These are phyloP conservation scores for Vigna hirtella DNA, from an alignment of 306 rosid genomes.

Conservation along the genomic window DNA sequence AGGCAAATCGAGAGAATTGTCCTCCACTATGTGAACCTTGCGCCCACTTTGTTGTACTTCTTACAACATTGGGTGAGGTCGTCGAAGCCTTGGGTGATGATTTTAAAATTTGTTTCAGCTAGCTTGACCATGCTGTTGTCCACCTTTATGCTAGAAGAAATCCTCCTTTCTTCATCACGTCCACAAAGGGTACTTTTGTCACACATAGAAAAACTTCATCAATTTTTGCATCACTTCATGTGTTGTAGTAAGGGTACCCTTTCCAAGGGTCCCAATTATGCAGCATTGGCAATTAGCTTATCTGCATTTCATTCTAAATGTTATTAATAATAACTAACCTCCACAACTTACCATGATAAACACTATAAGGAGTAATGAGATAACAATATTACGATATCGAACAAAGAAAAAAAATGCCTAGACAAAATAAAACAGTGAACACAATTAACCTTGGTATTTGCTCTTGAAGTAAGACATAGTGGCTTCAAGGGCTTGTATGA, in stretches of 20 bases:
- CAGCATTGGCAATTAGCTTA: conserved; percentile 86
- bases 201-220: too few species aligned
- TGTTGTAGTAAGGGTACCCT: conserved; percentile 91
- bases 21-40: conserved; percentile 87
- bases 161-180: conserved; percentile 68
- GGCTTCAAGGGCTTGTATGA: not conserved
- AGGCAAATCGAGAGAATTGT: conserved; percentile 76
- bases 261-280: conserved; percentile 93
- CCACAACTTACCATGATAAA: too few species aligned
- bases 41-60: conserved; percentile 82
- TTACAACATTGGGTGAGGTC: conserved; percentile 71
- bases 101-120: conserved; percentile 79
- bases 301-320: conserved; percentile 43
- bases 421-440: not conserved
- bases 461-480: conserved; percentile 76
- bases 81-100: conserved; percentile 87
- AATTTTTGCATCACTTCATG: too few species aligned
- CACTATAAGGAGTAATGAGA: too few species aligned
- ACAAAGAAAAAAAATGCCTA: not conserved
- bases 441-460: conserved; percentile 62
- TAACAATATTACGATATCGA: too few species aligned
- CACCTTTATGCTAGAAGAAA: conserved; percentile 79
- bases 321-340: not conserved
- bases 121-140: conserved; percentile 86
- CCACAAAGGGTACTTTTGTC: conserved; percentile 67